Evolutionary conservation across 1,139 yeast species (phyloP), one percentile per base, ranked within the genome.

Genomic region (Magnusiomyces sp.): DNA sequence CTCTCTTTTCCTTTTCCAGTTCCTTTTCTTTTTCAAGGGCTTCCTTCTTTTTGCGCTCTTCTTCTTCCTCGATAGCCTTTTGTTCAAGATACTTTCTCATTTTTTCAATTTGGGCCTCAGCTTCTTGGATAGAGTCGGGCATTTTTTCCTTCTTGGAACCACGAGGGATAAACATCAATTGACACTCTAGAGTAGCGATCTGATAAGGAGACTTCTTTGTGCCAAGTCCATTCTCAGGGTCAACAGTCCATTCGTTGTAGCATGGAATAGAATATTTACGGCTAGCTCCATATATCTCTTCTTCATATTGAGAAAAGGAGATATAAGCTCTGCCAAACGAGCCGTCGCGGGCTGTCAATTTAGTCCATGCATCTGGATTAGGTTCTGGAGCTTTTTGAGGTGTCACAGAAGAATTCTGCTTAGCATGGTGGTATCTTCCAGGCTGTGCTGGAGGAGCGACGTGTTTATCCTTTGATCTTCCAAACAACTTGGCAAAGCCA

Each of bases 261-360:
- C 92, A 76, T 14, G 80, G 77, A 51, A 87, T 66, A 49, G 75
- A 75, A 59, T 79, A 76, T 47, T 71, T 71, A 43, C 71, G 70
- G 0, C 80, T 72, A 48, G 69, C 68, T 29, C 86, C 84, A 17
- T 75, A 76, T 33, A 83, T 70, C 42, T 72, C 73, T 27, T 71
- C 67, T 59, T 80, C 81, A 58, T 77, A 77, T 55, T 80, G 80
- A 41, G 76, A 74, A 56, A 88, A 76, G 46, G 76, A 77, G 51
- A 88, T 71, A 58, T 81, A 80, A 53, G 87, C 77, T 57, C 90
- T 75, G 1, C 86, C 95, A 71, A 86, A 88, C 11, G 95, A 84
- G 1, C 97, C 97, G 67, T 90, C 97, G 47, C 71, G 73, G 1
- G 96, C 95, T 23, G 39, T 29, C 16, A 11, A 29, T 7, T 39